These are phyloP conservation scores for Geotrichum australiense DNA, from an alignment of 1,139 yeast genomes.

Conservation along the genomic window DNA sequence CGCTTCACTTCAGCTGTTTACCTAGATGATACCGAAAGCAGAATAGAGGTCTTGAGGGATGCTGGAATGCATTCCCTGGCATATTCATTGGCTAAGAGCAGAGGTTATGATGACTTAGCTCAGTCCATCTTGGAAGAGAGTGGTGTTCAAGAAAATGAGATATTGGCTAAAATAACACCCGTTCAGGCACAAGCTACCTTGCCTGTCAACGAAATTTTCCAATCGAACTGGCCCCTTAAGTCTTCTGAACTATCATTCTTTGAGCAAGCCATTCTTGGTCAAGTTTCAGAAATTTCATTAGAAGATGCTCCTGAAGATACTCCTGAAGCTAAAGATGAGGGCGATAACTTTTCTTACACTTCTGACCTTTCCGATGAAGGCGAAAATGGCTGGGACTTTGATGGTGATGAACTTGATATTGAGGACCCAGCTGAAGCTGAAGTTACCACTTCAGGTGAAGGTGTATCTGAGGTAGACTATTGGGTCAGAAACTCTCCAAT, in stretches of 20 bases:
- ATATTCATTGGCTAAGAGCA: slow-evolving; percentile 83
- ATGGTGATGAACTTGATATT: slow-evolving; percentile 54
- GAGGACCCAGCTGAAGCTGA: slow-evolving; percentile 44
- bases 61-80: slow-evolving; percentile 87
- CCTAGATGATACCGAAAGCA: slow-evolving; percentile 64
- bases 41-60: slow-evolving; percentile 67
- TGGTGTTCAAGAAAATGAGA: slow-evolving; percentile 50
- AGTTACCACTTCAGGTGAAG: slow-evolving; percentile 33
- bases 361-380: slow-evolving; percentile 23
- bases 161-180: slow-evolving; percentile 46
- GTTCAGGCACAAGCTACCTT: slow-evolving; percentile 31
- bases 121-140: slow-evolving; percentile 62
- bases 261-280: slow-evolving; percentile 76
- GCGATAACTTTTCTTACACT: slow-evolving; percentile 33
- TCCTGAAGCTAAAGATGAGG: slow-evolving; percentile 23
- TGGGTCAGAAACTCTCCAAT: slow-evolving; percentile 90
- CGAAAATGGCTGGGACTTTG: slow-evolving; percentile 33
- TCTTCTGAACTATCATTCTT: slow-evolving; percentile 69
- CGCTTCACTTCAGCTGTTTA: slow-evolving; percentile 79
- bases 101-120: slow-evolving; percentile 73
- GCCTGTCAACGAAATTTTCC: slow-evolving; percentile 45
- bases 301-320: slow-evolving; percentile 38
- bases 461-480: slow-evolving; percentile 56
- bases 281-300: slow-evolving; percentile 55
- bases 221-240: slow-evolving; percentile 75